Evolutionary conservation across 768 basidiomycete species (phyloP), one percentile per base, ranked within the genome.

Genomic region (Suillus sp.): DNA sequence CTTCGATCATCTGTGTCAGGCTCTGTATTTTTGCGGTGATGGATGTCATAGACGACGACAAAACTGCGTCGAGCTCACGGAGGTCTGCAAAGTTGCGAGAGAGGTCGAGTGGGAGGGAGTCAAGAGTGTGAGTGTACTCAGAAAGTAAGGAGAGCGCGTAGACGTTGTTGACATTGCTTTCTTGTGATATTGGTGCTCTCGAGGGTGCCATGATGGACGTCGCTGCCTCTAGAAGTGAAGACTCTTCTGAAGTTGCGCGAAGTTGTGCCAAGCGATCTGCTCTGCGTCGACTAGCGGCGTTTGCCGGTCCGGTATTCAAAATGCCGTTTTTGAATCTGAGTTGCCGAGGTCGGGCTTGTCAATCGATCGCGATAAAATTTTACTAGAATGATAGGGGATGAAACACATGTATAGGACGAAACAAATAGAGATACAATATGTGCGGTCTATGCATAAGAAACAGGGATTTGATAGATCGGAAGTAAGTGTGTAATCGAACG

Each of bases 41-140:
- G 68, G 85, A 81, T 67, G 86, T 75, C 77, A 96, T 91, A 65
- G 93, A 93, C 50, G 91, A 82, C 68, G 95, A 95, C 68, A 99
- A 86, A 64, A 99, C 97, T 62, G 96, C 97, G 76, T 99, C 97
- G 78, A 99, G 92, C 79, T 99, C 97, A 67, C 95, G 92, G 60
- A 99, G 87, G 83, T 99, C 97, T 13, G 91, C 93, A 75, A 97
- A 93, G 77, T 88, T 90, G 76, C 93, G 89, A 14, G 96, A 96
- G 76, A 99, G 88, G 78, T 97, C 95, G 66, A 92, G 84, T 63
- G 96, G 96, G 62, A 99, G 86, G 25, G 95, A 85, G 79, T 97
- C 96, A 75, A 99, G 90, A 32, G 91, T 89, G 76, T 99, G 95
- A 18, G 88, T 89, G 80, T 93, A 95, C 75, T 95, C 93, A 62